Base-by-base conservation (phyloP, 352 stramenopile species). In the Phytophthora pini region DNA sequence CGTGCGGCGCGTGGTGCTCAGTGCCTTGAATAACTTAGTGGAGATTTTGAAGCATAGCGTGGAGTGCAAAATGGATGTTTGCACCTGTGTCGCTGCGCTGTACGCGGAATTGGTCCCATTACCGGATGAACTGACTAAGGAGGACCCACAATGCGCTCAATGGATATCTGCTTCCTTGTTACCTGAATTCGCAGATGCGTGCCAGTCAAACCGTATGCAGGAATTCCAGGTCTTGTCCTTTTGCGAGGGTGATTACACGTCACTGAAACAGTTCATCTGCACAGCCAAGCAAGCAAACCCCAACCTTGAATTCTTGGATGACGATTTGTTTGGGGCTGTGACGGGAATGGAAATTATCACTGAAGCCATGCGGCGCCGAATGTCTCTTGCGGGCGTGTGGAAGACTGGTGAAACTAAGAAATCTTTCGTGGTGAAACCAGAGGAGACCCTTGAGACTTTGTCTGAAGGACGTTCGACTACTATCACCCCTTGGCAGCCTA, bases 301-400 rank as follows among this genome's bases (percentile, higher is more conserved):
- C 4, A 75, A 71, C 2, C 56, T 92, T 15, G 78, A 79, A 31
- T 94, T 94, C 47, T 63, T 94, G 5, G 82, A 92, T 54, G 85
- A 94, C 34, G 81, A 90, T n/a, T 57, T 88, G 29, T 94, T 92
- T 38, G 78, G 60, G 2, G 76, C 82, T 34, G 82, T 80, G 3
- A 79, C 76, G 15, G 85, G 85, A 1, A 87, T 94, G 46, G 85
- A 94, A 50, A 89, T 92, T 40, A 94, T 94, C 15, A 82, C 83
- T 0, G 81, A 92, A 56, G 76, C 65, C 43, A 92, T 93, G 83
- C 80, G 86, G 2, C 74, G 82, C 15, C 82, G 86, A 17, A 61
- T 94, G 50, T 93, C 82, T 20, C 79, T 93, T 31, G 86, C 86
- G 52, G 86, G 86, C 38, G 80, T 94, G 24, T 94, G 84, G 86